Conservation (phyloP, 768 basidiomycete genomes). For the Leucocoprinus birnbaumii region DNA sequence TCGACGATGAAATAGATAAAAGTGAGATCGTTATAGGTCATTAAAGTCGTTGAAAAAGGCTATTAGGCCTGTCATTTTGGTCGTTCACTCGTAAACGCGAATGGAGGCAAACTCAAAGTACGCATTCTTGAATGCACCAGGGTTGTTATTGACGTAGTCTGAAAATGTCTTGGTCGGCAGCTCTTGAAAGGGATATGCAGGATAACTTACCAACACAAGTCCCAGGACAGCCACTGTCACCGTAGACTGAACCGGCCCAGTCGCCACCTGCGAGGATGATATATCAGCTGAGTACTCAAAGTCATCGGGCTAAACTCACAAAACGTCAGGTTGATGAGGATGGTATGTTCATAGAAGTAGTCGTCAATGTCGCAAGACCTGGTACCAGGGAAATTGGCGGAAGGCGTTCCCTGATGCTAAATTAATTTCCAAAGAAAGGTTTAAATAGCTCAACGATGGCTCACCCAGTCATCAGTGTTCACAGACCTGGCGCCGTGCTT, state of each 20-base stretch:
- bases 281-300: background rate
- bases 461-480: constrained; percentile 54
- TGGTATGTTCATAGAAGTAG: constrained; percentile 55
- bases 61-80: too few relatives aligned
- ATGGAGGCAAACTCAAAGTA: constrained; percentile 68
- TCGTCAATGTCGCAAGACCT: constrained; percentile 55
- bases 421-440: too few relatives aligned
- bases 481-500: constrained; percentile 33
- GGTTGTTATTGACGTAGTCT: constrained; percentile 65
- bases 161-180: too few relatives aligned
- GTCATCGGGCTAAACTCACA: constrained; percentile 24
- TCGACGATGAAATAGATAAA: background rate
- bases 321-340: constrained; percentile 58
- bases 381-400: constrained; percentile 57
- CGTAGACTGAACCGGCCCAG: constrained; percentile 56
- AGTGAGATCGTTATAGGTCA: background rate
- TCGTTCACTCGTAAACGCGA: constrained; percentile 29
- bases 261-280: constrained; percentile 34
- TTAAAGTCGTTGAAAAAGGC: background rate
- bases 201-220: constrained; percentile 51
- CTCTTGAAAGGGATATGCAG: too few relatives aligned
- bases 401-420: constrained; percentile 47
- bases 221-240: constrained; percentile 48
- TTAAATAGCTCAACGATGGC: constrained; percentile 6
- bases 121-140: constrained; percentile 57